A percentile compares a stretch with the other conserved stretches of the same genome.
phyloP scores from a whole-genome alignment of 495 filamentous ascomycete species.

The Thermothielavioides terrestris region DNA sequence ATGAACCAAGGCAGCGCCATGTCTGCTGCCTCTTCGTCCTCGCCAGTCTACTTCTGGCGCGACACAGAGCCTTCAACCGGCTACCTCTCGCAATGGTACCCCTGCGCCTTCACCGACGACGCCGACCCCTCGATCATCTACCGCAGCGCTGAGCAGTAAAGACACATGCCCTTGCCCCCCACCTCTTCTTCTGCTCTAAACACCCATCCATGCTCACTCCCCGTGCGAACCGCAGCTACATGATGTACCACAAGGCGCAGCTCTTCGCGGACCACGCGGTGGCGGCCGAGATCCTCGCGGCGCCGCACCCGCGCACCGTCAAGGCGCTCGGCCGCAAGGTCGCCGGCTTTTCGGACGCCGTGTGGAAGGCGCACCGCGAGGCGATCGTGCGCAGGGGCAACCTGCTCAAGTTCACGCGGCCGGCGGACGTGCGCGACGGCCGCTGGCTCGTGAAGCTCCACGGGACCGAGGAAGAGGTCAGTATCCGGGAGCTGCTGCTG shows the following conservation, averaged over 20 bases:
- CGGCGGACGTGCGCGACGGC: slow-evolving; percentile 10
- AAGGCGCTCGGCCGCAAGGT: slow-evolving; percentile 52
- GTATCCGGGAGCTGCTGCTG: slow-evolving; percentile 35
- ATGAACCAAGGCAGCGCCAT: not conserved
- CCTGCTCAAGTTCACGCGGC: slow-evolving; percentile 49
- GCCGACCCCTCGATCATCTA: slow-evolving; percentile 19
- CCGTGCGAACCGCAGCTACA: slow-evolving; percentile 34
- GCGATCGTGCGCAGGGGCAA: slow-evolving; percentile 53
- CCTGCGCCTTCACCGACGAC: slow-evolving; percentile 23
- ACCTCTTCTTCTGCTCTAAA: not conserved
- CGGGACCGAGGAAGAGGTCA: not conserved
- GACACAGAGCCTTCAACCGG: slow-evolving; percentile 18
- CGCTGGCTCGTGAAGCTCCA: slow-evolving; percentile 1
- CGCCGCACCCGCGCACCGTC: slow-evolving; percentile 34
- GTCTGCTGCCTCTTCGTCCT: not conserved
- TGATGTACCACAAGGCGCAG: slow-evolving; percentile 56
- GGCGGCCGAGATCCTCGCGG: slow-evolving; percentile 35
- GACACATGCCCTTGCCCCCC: not conserved
- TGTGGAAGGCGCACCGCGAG: slow-evolving; percentile 47
- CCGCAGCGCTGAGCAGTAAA: slow-evolving; percentile 31
- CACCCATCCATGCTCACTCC: too few relatives aligned
- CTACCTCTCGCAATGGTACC: slow-evolving; percentile 32
- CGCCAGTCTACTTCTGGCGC: slow-evolving; percentile 28
- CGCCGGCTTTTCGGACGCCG: slow-evolving; percentile 39
- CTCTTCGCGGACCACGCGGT: slow-evolving; percentile 40